phyloP scores from a whole-genome alignment of 495 filamentous ascomycete genomes.

The Aspergillus haitiensis region DNA sequence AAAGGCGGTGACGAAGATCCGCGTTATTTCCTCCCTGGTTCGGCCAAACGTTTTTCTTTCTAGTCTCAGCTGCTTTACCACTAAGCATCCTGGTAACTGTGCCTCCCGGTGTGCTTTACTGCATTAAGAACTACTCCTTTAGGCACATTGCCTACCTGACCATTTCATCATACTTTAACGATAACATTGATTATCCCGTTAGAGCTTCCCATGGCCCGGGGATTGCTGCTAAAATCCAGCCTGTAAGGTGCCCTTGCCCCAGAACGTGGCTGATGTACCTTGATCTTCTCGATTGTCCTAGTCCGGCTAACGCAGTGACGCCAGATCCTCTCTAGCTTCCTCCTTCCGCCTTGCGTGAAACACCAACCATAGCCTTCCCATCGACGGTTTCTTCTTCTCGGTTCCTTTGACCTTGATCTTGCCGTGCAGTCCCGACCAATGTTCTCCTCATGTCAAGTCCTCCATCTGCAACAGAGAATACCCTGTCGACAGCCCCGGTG shows the following conservation, averaged over 20 bases:
- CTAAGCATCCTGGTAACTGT: conserved; percentile 13
- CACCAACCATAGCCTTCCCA: conserved; percentile 26
- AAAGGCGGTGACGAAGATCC: conserved; percentile 32
- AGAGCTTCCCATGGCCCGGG: conserved; percentile 9
- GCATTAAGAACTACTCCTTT: conserved; percentile 7
- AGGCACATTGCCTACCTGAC: not conserved
- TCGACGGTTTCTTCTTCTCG: conserved; percentile 23
- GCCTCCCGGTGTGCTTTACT: conserved; percentile 10
- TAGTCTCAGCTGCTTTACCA: conserved; percentile 17
- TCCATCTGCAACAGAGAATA: conserved; percentile 49
- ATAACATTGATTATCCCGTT: conserved; percentile 13
- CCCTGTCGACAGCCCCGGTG: conserved; percentile 51
- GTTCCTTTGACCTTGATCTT: conserved; percentile 34
- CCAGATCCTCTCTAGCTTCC: conserved; percentile 27
- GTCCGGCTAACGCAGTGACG: conserved; percentile 23
- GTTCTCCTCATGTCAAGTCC: conserved; percentile 58
- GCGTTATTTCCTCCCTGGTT: conserved; percentile 26
- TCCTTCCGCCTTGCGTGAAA: conserved; percentile 19
- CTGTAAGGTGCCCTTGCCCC: conserved; percentile 38
- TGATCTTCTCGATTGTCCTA: conserved; percentile 27
- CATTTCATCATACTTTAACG: conserved; percentile 15
- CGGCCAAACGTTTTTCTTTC: conserved; percentile 21
- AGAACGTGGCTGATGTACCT: conserved; percentile 36
- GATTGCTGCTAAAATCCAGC: conserved; percentile 25
- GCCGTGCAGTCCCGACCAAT: conserved; percentile 49